Conservation (phyloP, 257 asterid genomes). For the Osmanthus fragrans region DNA sequence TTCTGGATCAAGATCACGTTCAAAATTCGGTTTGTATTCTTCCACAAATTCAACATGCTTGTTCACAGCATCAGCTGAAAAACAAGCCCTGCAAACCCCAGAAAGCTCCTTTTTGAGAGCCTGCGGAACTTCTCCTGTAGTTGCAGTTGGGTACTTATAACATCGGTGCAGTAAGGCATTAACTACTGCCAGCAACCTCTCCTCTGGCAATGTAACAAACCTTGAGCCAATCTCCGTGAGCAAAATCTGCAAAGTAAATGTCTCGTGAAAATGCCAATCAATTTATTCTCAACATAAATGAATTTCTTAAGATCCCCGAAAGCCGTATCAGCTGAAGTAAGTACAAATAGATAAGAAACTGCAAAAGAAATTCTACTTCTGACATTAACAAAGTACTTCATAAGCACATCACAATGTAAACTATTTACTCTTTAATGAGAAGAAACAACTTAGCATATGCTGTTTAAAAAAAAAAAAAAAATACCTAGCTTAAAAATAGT, state of each 20-base stretch:
- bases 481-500: conserved; percentile 17
- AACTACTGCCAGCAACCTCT: conserved; percentile 95
- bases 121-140: conserved; percentile 98
- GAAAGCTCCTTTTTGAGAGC: conserved; percentile 98
- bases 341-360: conserved; percentile 7
- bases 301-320: conserved; percentile 13
- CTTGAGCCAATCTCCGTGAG: conserved; percentile 96
- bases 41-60: conserved; percentile 97
- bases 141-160: conserved; percentile 97
- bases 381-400: conserved; percentile 4
- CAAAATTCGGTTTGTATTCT: conserved; percentile 97
- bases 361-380: neutral
- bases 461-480: neutral
- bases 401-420: neutral
- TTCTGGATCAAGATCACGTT: conserved; percentile 98
- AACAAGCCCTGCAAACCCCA: conserved; percentile 99
- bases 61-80: conserved; percentile 98
- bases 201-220: conserved; percentile 97
- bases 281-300: conserved; percentile 6
- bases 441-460: conserved; percentile 9
- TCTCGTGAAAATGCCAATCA: conserved; percentile 7
- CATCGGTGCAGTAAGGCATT: conserved; percentile 99
- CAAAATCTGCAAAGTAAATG: conserved; percentile 57
- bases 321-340: conserved; percentile 11
- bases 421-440: conserved; percentile 7